phyloP scores from a whole-genome alignment of 345 rosid species.

The Eucalyptus cloeziana region DNA sequence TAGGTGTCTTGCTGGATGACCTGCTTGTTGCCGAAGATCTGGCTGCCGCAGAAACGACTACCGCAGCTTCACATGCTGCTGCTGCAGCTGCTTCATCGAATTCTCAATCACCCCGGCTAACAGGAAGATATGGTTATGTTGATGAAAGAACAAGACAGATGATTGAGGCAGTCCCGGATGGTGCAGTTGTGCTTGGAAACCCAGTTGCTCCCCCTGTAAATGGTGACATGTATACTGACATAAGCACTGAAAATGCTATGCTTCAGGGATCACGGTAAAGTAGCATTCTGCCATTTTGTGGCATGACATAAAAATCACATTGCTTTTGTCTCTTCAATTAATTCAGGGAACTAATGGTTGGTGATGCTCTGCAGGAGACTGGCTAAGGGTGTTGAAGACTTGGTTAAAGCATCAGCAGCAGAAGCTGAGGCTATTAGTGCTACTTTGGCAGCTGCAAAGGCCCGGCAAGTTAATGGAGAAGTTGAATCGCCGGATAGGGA shows the following conservation, averaged over 20 bases:
- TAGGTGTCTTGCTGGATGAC: conserved; percentile 97
- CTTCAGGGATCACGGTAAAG: conserved; percentile 71
- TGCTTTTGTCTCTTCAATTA: neutral
- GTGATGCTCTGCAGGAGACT: conserved; percentile 46
- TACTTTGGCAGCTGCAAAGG: conserved; percentile 95
- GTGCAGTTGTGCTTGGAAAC: conserved; percentile 77
- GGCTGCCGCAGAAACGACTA: conserved; percentile 98
- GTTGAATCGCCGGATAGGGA: conserved; percentile 88
- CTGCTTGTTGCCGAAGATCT: conserved; percentile 96
- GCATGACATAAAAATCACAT: neutral
- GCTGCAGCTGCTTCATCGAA: conserved; percentile 87
- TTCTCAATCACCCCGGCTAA: conserved; percentile 36
- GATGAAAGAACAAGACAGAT: conserved; percentile 79
- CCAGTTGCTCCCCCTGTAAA: conserved; percentile 97
- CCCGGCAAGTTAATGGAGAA: conserved; percentile 88
- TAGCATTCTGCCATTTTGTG: neutral
- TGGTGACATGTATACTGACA: conserved; percentile 92
- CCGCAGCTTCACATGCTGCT: conserved; percentile 96
- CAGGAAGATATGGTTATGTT: conserved; percentile 70
- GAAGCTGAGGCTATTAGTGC: conserved; percentile 99
- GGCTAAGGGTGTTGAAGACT: conserved; percentile 84
- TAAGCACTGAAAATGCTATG: conserved; percentile 95
- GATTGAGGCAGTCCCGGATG: conserved; percentile 63
- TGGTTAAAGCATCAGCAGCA: conserved; percentile 96
- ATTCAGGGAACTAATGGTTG: neutral